These are phyloP conservation scores for Prosopis cineraria DNA, from an alignment of 306 rosid genomes.

Conservation along the genomic window DNA sequence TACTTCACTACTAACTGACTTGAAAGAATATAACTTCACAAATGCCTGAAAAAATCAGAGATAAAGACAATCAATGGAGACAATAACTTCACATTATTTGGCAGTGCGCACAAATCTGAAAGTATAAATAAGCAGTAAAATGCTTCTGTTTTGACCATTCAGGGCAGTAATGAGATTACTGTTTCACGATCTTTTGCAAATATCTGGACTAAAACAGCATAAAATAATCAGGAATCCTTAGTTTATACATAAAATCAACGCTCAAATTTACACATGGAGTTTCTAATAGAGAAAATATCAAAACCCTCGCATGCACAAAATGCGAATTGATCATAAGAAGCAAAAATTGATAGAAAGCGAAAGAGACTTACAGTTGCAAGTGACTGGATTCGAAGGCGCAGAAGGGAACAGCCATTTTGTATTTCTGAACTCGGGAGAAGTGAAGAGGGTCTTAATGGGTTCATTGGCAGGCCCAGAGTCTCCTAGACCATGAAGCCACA, in stretches of 20 bases:
- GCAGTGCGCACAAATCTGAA: not conserved
- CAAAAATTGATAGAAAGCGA: not conserved
- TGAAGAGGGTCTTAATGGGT: constrained; percentile 77
- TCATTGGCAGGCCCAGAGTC: constrained; percentile 95
- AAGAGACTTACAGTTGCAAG: constrained; percentile 68
- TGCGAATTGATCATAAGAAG: not conserved
- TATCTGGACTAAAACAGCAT: not conserved
- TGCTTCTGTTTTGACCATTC: not conserved
- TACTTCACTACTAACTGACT: not conserved
- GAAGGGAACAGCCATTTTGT: constrained; percentile 88
- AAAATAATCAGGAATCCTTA: not conserved
- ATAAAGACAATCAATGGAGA: not conserved
- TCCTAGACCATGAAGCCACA: constrained; percentile 90
- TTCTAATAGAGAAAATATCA: not conserved
- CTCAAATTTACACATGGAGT: not conserved
- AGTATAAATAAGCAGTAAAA: not conserved
- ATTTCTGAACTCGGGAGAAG: constrained; percentile 66
- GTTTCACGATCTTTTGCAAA: not conserved
- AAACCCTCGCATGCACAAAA: too few relatives aligned
- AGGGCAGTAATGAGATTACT: not conserved
- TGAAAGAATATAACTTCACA: not conserved
- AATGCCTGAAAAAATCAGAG: not conserved
- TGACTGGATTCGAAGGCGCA: constrained; percentile 77
- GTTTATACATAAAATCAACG: not conserved
- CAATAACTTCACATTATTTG: not conserved